Evolutionary conservation across 1,284 basidiomycete species (phyloP).

Genomic region (Cutaneotrichosporon sp.): DNA sequence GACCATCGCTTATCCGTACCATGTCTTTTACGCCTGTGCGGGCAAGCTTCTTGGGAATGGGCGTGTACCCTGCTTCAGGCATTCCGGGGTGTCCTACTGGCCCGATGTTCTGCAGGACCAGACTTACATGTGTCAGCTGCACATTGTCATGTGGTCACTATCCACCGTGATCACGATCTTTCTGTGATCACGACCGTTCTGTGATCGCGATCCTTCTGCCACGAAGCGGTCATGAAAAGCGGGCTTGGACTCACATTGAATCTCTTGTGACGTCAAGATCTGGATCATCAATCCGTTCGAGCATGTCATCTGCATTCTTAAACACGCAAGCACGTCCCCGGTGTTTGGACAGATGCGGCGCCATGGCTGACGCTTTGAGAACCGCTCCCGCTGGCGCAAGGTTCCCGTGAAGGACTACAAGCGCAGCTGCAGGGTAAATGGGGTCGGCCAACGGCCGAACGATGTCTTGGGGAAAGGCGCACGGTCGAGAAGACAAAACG

Average conservation of each 20-base stretch:
- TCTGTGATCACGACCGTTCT: no score
- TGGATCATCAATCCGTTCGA: conserved; percentile 36
- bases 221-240: no score
- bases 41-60: conserved; percentile 44
- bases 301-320: conserved; percentile 30
- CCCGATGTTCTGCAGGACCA: conserved; percentile 44
- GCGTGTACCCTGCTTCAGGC: conserved; percentile 46
- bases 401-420: conserved; percentile 43
- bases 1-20: conserved; percentile 42
- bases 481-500: conserved; percentile 23
- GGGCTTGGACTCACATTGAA: conserved; percentile 29
- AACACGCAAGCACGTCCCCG: conserved; percentile 40
- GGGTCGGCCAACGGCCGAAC: conserved; percentile 36
- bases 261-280: conserved; percentile 29
- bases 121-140: conserved; percentile 18
- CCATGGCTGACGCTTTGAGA: conserved; percentile 42
- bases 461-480: conserved; percentile 33
- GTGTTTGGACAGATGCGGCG: conserved; percentile 25
- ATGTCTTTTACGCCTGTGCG: conserved; percentile 43
- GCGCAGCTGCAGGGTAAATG: conserved; percentile 26
- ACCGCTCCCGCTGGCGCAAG: conserved; percentile 41
- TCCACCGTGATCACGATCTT: no score
- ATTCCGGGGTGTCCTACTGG: conserved; percentile 45
- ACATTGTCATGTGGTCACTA: no score
- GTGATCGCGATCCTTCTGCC: no score